Conservation (phyloP, 192 early-diverging fungal genomes). For the Gamsiella multidivaricata region DNA sequence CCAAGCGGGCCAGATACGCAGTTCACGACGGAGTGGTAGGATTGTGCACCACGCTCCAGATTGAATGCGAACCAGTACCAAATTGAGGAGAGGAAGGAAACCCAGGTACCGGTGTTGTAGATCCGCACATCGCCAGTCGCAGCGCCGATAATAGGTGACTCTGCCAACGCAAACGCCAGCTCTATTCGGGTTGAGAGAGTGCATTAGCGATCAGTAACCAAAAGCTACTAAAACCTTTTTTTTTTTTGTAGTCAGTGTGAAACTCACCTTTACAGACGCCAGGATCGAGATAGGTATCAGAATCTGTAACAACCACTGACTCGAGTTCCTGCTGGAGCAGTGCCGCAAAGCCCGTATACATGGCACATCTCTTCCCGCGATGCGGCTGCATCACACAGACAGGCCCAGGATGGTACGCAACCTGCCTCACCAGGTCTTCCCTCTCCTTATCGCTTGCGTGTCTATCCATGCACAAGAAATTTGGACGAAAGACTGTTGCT, state of each 20-base stretch:
- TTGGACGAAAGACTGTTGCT: constrained; percentile 28
- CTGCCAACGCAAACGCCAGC: constrained; percentile 62
- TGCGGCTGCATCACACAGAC: constrained; percentile 66
- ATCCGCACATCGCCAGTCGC: constrained; percentile 62
- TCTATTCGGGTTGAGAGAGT: constrained; percentile 51
- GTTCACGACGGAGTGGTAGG: constrained; percentile 66
- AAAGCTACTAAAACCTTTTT: not conserved
- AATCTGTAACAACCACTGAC: constrained; percentile 69
- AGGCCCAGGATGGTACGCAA: constrained; percentile 42
- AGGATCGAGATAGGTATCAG: constrained; percentile 68
- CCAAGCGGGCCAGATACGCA: constrained; percentile 74
- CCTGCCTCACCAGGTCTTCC: constrained; percentile 30
- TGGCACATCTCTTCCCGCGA: constrained; percentile 62
- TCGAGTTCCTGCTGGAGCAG: constrained; percentile 57
- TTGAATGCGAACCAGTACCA: constrained; percentile 77
- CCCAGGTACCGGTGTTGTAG: constrained; percentile 61
- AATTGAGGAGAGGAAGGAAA: constrained; percentile 71
- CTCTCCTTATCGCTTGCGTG: constrained; percentile 17
- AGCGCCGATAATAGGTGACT: constrained; percentile 63
- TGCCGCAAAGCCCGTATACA: constrained; percentile 65
- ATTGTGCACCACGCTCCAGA: constrained; percentile 71
- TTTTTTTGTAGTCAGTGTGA: too few species aligned
- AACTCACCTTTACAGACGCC: constrained; percentile 48
- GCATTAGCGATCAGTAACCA: not conserved
- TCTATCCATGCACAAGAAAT: constrained; percentile 44